phyloP scores from a whole-genome alignment of 805 yeast genomes.

The Yueomyces sp. region DNA sequence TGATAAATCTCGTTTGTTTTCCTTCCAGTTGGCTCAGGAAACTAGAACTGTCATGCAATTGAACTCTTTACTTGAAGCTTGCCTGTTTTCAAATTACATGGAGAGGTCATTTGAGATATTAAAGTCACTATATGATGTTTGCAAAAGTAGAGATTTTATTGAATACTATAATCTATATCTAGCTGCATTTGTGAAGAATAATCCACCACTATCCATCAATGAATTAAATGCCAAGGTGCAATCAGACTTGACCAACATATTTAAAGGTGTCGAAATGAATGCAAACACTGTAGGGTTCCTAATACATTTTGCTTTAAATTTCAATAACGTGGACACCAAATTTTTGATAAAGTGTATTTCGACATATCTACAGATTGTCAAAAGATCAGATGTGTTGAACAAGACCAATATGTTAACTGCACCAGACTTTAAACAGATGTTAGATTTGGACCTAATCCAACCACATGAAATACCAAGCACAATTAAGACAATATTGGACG shows the following conservation, averaged over 20 bases:
- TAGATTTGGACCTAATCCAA: constrained; percentile 21
- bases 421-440: constrained; percentile 16
- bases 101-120: constrained; percentile 60
- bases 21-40: constrained; percentile 5
- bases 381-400: constrained; percentile 7
- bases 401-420: constrained; percentile 17
- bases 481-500: constrained; percentile 1
- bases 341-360: no score
- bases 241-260: no score
- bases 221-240: no score
- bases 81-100: constrained; percentile 50
- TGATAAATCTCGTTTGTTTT: constrained; percentile 13
- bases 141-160: constrained; percentile 33
- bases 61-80: constrained; percentile 71
- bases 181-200: constrained; percentile 5
- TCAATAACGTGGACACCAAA: background rate
- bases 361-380: no score
- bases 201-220: constrained; percentile 8
- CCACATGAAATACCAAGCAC: constrained; percentile 15
- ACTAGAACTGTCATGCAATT: constrained; percentile 49
- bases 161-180: constrained; percentile 61
- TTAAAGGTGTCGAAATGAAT: constrained; percentile 25
- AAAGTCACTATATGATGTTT: constrained; percentile 30
- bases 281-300: constrained; percentile 50
- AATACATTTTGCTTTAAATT: constrained; percentile 30